Evolutionary conservation across 495 filamentous ascomycete genomes (phyloP).

Genomic region (Staphylotrichum longicolle): DNA sequence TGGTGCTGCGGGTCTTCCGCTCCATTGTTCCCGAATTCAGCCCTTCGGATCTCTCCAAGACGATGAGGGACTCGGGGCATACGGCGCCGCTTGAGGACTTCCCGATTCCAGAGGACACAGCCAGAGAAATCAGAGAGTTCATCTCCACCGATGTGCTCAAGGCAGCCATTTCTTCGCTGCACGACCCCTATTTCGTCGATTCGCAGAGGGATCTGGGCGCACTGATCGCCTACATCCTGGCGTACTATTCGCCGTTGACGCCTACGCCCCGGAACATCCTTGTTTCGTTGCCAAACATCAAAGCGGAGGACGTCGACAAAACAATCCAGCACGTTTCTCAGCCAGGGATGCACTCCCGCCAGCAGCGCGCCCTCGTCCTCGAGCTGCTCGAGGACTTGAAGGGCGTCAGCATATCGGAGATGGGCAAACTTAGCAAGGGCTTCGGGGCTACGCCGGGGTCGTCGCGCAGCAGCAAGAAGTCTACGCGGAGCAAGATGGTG

Average conservation of each 20-base stretch:
- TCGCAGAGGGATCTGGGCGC: conserved; percentile 89
- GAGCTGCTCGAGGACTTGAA: conserved; percentile 82
- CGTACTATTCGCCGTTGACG: conserved; percentile 65
- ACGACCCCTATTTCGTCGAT: conserved; percentile 95
- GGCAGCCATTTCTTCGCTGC: conserved; percentile 79
- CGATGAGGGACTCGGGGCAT: conserved; percentile 13
- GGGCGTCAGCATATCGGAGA: conserved; percentile 86
- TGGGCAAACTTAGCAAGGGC: conserved; percentile 70
- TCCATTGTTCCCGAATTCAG: conserved; percentile 78
- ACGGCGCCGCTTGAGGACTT: conserved; percentile 31
- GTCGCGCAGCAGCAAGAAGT: conserved; percentile 31
- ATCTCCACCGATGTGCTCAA: conserved; percentile 80
- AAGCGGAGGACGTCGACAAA: conserved; percentile 55
- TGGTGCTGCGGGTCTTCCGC: conserved; percentile 79
- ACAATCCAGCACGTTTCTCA: conserved; percentile 56
- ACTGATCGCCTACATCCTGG: conserved; percentile 81
- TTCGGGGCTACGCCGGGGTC: conserved; percentile 21
- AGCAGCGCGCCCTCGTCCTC: conserved; percentile 80
- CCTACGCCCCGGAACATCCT: conserved; percentile 56
- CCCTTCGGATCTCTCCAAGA: conserved; percentile 17
- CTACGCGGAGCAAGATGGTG: conserved; percentile 52
- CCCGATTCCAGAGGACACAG: conserved; percentile 48
- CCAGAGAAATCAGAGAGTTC: conserved; percentile 79
- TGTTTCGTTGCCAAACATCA: conserved; percentile 54
- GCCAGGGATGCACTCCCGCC: conserved; percentile 55